phyloP scores from a whole-genome alignment of 768 basidiomycete genomes.

The Podaxis sp. region DNA sequence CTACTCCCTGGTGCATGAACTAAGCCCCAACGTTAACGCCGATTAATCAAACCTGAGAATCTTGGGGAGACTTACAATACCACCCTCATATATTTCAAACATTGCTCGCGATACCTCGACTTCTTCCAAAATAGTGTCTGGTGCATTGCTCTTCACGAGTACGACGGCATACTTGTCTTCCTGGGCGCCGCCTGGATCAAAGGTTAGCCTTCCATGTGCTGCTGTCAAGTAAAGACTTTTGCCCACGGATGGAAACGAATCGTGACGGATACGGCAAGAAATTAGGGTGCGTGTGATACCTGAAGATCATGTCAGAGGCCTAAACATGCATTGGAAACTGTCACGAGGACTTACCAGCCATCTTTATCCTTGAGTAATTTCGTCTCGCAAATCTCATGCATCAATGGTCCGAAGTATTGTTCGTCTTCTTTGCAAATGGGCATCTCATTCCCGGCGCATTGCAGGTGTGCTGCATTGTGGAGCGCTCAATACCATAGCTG shows the following conservation, averaged over 20 bases:
- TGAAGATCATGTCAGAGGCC: conserved; percentile 24
- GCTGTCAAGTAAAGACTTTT: neutral
- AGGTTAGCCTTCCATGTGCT: neutral
- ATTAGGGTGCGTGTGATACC: conserved; percentile 83
- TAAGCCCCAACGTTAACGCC: conserved; percentile 23
- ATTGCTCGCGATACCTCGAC: conserved; percentile 80
- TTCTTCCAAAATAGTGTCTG: conserved; percentile 67
- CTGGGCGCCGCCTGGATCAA: conserved; percentile 50
- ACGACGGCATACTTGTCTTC: conserved; percentile 81
- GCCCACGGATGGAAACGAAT: conserved; percentile 65
- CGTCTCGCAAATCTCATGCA: conserved; percentile 58
- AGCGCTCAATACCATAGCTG: neutral
- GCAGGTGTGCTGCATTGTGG: conserved; percentile 59
- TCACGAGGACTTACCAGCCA: conserved; percentile 59
- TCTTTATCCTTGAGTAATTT: conserved; percentile 69
- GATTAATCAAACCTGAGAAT: neutral
- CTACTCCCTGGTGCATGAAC: conserved; percentile 88
- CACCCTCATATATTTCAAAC: conserved; percentile 90
- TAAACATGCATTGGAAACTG: neutral
- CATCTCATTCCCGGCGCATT: conserved; percentile 88
- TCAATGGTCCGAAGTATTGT: conserved; percentile 67
- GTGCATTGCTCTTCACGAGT: conserved; percentile 49
- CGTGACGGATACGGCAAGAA: conserved; percentile 76
- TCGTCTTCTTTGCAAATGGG: conserved; percentile 67
- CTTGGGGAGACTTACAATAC: conserved; percentile 52